Percentiles rank a stretch among this genome's conserved stretches.
phyloP scores from a whole-genome alignment of 371 early-diverging fungal species.

The Mucor mucedo region DNA sequence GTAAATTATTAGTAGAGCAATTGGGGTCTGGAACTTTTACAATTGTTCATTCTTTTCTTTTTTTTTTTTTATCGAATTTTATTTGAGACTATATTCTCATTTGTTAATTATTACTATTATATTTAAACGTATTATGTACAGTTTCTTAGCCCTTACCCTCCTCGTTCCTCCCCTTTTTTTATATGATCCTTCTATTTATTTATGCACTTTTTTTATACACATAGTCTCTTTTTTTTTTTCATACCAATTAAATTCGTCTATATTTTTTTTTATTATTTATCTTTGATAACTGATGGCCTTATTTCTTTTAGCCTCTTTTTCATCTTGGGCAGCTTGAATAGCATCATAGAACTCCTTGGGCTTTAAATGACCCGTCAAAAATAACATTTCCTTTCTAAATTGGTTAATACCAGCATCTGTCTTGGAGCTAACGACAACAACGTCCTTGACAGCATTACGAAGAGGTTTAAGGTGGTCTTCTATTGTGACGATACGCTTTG shows the following conservation, averaged over 20 bases:
- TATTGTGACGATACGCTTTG: conserved; percentile 52
- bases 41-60: background rate
- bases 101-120: conserved; percentile 3
- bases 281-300: conserved; percentile 9
- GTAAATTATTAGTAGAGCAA: background rate
- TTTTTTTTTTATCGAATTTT: conserved; percentile 6
- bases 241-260: too few relatives aligned
- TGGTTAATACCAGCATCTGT: conserved; percentile 63
- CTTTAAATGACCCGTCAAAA: conserved; percentile 42
- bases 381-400: conserved; percentile 63
- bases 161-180: background rate
- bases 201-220: conserved; percentile 4
- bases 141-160: background rate
- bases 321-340: conserved; percentile 15
- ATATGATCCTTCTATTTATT: conserved; percentile 1
- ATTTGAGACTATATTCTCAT: conserved; percentile 5
- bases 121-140: conserved; percentile 13
- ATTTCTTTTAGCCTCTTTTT: conserved; percentile 10
- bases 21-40: conserved; percentile 15
- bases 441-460: conserved; percentile 55
- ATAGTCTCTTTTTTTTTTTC: background rate
- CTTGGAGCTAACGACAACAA: conserved; percentile 62
- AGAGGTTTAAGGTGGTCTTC: conserved; percentile 46
- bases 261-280: conserved; percentile 13
- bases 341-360: conserved; percentile 34